A percentile compares a stretch with the other conserved stretches of the same genome.
Evolutionary conservation across 2,329 filamentous ascomycete species (phyloP).

Genomic region (Cladobotryum mycophilum): DNA sequence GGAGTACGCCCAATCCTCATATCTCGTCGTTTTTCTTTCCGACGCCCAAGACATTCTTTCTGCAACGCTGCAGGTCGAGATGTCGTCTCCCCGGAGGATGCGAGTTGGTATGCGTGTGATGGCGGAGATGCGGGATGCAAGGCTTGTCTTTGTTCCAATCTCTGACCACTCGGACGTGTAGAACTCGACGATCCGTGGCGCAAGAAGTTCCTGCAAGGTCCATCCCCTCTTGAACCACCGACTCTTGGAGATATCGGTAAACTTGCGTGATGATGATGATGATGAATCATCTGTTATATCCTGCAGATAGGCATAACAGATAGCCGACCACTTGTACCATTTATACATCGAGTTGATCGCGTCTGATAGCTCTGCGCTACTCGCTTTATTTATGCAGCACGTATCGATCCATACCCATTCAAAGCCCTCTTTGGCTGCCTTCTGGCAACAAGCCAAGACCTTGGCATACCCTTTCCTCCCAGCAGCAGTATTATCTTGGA

Average conservation of each 20-base stretch:
- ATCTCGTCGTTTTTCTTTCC: conserved; percentile 15
- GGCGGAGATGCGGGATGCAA: conserved; percentile 14
- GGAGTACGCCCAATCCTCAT: conserved; percentile 21
- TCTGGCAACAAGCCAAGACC: conserved; percentile 14
- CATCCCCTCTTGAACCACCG: conserved; percentile 40
- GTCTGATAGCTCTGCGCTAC: conserved; percentile 10
- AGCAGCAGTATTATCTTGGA: conserved; percentile 2
- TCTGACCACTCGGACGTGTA: conserved; percentile 22
- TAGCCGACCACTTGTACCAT: conserved; percentile 9
- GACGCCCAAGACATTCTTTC: conserved; percentile 21
- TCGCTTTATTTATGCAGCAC: conserved; percentile 14
- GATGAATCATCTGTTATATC: not conserved
- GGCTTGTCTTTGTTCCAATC: conserved; percentile 19
- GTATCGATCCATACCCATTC: conserved; percentile 13
- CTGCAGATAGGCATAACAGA: conserved; percentile 7
- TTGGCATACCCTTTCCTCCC: conserved; percentile 14
- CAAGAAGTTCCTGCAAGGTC: conserved; percentile 63
- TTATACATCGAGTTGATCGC: conserved; percentile 14
- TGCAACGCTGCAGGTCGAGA: conserved; percentile 8
- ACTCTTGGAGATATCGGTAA: conserved; percentile 2
- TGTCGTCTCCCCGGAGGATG: no score
- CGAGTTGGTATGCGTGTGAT: conserved; percentile 12
- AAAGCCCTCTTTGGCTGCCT: conserved; percentile 14
- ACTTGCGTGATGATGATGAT: no score
- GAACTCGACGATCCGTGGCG: conserved; percentile 24